Evolutionary conservation across 177 flowering plant species (phyloP).

Genomic region (Vitis hybrid): DNA sequence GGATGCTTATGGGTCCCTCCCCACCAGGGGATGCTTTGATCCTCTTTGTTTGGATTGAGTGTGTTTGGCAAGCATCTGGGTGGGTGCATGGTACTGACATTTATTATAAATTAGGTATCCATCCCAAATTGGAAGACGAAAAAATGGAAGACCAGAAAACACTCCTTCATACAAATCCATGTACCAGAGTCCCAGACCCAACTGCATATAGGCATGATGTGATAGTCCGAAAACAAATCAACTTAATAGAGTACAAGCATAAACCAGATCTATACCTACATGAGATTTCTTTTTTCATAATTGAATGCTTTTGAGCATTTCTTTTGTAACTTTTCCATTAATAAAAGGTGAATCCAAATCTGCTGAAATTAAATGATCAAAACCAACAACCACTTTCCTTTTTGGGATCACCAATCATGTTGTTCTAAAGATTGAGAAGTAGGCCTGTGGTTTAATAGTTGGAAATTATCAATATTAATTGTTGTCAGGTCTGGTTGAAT

Average conservation of each 20-base stretch:
- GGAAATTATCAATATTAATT: not conserved
- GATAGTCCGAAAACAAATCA: slow-evolving; percentile 3
- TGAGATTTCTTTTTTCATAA: not conserved
- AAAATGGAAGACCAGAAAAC: slow-evolving; percentile 17
- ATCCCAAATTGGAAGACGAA: slow-evolving; percentile 7
- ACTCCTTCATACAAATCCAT: slow-evolving; percentile 8
- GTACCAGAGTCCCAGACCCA: slow-evolving; percentile 12
- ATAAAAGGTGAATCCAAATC: not conserved
- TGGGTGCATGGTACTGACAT: slow-evolving; percentile 15
- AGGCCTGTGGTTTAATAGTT: slow-evolving; percentile 5
- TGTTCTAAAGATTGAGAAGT: slow-evolving; percentile 1
- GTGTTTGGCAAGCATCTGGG: not conserved
- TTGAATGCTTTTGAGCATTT: not conserved
- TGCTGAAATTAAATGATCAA: slow-evolving; percentile 1
- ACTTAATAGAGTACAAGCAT: slow-evolving; percentile 1
- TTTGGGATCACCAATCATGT: slow-evolving; percentile 3
- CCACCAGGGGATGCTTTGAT: not conserved
- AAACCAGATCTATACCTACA: not conserved
- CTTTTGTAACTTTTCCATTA: too few relatives aligned
- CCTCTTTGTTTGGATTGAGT: not conserved
- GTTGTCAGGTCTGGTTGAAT: slow-evolving; percentile 1
- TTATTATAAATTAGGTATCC: slow-evolving; percentile 19
- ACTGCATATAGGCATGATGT: slow-evolving; percentile 16
- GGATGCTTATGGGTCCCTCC: slow-evolving; percentile 17
- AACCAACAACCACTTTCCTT: not conserved